A percentile compares a stretch with the other conserved stretches of the same genome.
phyloP scores from a whole-genome alignment of 2,329 filamentous ascomycete genomes.

The Cryoendolithus antarcticus region DNA sequence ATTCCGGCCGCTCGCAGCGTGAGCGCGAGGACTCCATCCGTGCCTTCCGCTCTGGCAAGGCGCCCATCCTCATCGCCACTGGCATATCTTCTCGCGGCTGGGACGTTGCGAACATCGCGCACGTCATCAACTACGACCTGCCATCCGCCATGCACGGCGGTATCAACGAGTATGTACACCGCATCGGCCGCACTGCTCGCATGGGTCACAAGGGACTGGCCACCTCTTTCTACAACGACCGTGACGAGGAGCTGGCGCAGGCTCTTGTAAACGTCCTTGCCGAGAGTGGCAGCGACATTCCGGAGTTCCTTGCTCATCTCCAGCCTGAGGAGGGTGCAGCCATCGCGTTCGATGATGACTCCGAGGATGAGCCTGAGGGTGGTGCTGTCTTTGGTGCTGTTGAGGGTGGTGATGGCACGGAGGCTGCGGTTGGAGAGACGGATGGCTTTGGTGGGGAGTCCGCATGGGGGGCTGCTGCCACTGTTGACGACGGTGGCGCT shows the following conservation, averaged over 20 bases:
- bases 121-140: slow-evolving; percentile 89
- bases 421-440: too few relatives aligned
- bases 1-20: slow-evolving; percentile 71
- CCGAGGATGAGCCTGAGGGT: slow-evolving; percentile 24
- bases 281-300: slow-evolving; percentile 66
- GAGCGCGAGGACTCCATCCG: slow-evolving; percentile 74
- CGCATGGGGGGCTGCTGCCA: neutral
- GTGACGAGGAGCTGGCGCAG: slow-evolving; percentile 58
- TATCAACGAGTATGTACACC: slow-evolving; percentile 86
- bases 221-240: slow-evolving; percentile 76
- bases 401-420: too few relatives aligned
- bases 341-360: slow-evolving; percentile 43
- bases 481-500: neutral
- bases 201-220: slow-evolving; percentile 81
- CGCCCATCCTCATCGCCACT: slow-evolving; percentile 75
- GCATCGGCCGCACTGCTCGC: slow-evolving; percentile 88
- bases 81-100: slow-evolving; percentile 79
- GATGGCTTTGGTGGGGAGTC: too few relatives aligned
- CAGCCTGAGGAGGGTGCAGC: slow-evolving; percentile 44
- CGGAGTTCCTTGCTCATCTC: slow-evolving; percentile 63
- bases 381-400: slow-evolving; percentile 3
- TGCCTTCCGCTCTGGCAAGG: slow-evolving; percentile 61
- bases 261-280: slow-evolving; percentile 70
- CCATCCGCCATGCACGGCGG: slow-evolving; percentile 65
- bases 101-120: slow-evolving; percentile 74